Base-by-base conservation (phyloP, 2,329 filamentous ascomycete genomes). In the Colletotrichum musae region DNA sequence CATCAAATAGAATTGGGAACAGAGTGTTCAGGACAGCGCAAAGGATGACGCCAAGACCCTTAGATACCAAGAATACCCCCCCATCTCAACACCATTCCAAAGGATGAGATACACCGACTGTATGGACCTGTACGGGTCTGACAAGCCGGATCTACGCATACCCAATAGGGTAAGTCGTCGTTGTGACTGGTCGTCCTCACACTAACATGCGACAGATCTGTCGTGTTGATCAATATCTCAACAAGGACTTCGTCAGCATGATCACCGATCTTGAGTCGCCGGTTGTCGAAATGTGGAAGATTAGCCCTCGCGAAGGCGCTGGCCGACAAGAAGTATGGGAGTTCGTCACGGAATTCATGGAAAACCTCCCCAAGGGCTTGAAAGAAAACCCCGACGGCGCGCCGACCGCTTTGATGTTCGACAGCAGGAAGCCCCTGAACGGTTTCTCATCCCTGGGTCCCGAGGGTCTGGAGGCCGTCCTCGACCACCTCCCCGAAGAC, bases 91-190 rank as follows among this genome's bases (percentile, higher is more conserved):
- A 3, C 78, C 82, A 0, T 93, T 94, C 72, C 83, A 79, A 6
- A 84, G 86, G 24, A 85, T 94, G 74, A 87, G 88, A 1, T 99
- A 98, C 76, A 80, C 92, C 39, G 85, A 93, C 47, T 92, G 92
- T 18, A 98, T 99, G 91, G 82, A 87, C 1, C 84, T 82, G 3
- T 97, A 95, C 75, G 96, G 96, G 12, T 93, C 90, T 5, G 96
- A 99, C 80, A 99, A 99, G 79, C 96, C 96, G 4, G 96, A 99
- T 77, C 82, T 95, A 10, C 89, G 96, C 18, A 92, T 95, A 45
- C 88, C 89, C 1, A 91, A 90, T 28, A 82, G 88, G 75, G 91
- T 93, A 78, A 60, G 84, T 77, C 5, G 13, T 6, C 50, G 7
- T 1, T 1, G n/a, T 9, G 41, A 9, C 12, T 13, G 12, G 47